Evolutionary conservation across 371 early-diverging fungal genomes (phyloP).

Genomic region (Circinella umbellata): DNA sequence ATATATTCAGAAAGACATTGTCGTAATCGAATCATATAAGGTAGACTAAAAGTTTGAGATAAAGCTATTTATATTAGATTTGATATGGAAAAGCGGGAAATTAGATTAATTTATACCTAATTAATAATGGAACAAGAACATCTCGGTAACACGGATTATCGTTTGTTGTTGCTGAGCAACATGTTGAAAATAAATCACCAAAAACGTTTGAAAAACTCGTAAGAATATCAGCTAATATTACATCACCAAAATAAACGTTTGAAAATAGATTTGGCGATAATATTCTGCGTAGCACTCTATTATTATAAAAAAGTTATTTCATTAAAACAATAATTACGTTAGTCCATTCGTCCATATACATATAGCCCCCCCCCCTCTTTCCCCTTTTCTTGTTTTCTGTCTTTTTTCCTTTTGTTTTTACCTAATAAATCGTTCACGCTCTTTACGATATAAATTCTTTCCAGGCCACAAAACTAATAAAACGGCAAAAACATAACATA

Average conservation of each 20-base stretch:
- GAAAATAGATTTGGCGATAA: constrained; percentile 55
- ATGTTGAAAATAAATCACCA: constrained; percentile 72
- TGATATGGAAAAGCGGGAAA: neutral
- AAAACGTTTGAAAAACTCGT: constrained; percentile 90
- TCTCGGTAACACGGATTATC: constrained; percentile 62
- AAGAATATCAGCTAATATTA: constrained; percentile 91
- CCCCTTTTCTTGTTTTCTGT: neutral
- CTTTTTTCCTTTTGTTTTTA: constrained; percentile 23
- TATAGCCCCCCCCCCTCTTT: neutral
- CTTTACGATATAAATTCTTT: constrained; percentile 58
- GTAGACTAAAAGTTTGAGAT: constrained; percentile 54
- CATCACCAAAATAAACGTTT: constrained; percentile 80
- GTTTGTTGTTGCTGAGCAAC: constrained; percentile 8
- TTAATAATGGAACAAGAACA: constrained; percentile 60
- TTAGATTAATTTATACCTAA: constrained; percentile 44
- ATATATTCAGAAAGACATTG: constrained; percentile 83
- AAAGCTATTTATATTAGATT: neutral
- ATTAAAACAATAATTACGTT: too few species aligned
- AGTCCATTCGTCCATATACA: too few species aligned
- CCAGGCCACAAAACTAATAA: constrained; percentile 59
- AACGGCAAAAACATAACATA: constrained; percentile 60
- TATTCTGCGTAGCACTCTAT: constrained; percentile 43
- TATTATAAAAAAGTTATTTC: neutral
- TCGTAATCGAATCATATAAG: constrained; percentile 85
- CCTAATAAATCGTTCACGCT: constrained; percentile 69